Conservation (phyloP, 176 grass and related monocot genomes). For the Rhynchospora pubera region DNA sequence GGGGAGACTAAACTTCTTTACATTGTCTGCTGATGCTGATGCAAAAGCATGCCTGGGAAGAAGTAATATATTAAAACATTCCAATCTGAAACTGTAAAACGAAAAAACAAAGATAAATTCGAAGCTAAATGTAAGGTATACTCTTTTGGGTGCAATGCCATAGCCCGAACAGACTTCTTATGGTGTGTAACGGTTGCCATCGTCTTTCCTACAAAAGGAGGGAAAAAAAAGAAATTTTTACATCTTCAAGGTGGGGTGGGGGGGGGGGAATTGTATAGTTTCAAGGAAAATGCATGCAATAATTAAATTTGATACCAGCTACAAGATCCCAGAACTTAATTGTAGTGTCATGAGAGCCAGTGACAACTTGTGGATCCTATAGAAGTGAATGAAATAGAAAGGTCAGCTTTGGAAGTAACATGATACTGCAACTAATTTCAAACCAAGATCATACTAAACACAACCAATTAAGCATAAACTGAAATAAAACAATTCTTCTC, state of each 20-base stretch:
- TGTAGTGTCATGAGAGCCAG: constrained; percentile 92
- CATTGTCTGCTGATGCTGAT: constrained; percentile 94
- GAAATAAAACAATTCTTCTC: constrained; percentile 9
- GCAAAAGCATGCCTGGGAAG: constrained; percentile 70
- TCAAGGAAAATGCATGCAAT: not conserved
- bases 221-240: constrained; percentile 14
- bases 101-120: not conserved
- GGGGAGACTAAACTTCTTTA: constrained; percentile 88
- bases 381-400: constrained; percentile 2
- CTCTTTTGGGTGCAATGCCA: constrained; percentile 95
- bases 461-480: not conserved
- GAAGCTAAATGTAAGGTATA: constrained; percentile 22
- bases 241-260: not conserved
- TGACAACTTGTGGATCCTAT: constrained; percentile 98
- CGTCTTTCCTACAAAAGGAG: constrained; percentile 56
- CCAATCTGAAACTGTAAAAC: constrained; percentile 3
- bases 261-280: not conserved
- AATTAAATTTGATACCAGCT: constrained; percentile 50
- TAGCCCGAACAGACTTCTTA: constrained; percentile 93
- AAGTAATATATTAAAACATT: constrained; percentile 2
- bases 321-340: constrained; percentile 99
- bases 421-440: not conserved
- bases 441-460: not conserved
- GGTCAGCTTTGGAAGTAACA: not conserved
- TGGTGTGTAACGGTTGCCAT: constrained; percentile 95